Evolutionary conservation across 805 yeast genomes (phyloP).

Genomic region (Metschnikowia amazonensis): DNA sequence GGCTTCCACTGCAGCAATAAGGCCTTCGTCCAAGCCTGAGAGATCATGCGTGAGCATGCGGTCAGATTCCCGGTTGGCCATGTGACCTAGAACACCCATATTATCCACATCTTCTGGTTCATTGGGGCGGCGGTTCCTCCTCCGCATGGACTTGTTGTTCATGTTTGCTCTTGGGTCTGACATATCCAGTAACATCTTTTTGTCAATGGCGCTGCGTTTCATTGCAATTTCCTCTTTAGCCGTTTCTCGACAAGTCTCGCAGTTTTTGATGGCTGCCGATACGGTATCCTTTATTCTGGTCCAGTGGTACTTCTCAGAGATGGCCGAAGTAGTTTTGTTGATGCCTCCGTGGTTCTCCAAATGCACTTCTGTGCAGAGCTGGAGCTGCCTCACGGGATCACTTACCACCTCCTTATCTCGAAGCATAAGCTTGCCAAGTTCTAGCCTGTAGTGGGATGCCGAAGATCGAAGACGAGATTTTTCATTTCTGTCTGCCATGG

Average conservation of each 20-base stretch:
- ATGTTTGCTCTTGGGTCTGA: background rate
- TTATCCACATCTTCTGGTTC: constrained; percentile 31
- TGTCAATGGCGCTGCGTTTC: constrained; percentile 17
- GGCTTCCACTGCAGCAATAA: constrained; percentile 59
- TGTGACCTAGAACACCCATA: constrained; percentile 24
- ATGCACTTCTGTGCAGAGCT: constrained; percentile 71
- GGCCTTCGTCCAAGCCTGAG: constrained; percentile 41
- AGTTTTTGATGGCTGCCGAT: constrained; percentile 68
- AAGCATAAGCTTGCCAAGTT: constrained; percentile 68
- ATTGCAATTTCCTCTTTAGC: constrained; percentile 21
- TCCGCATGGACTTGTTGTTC: background rate
- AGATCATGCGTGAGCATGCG: constrained; percentile 39
- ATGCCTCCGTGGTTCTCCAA: constrained; percentile 76
- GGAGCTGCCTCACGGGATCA: constrained; percentile 69
- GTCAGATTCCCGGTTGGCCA: constrained; percentile 22
- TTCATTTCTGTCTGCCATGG: constrained; percentile 74
- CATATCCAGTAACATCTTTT: constrained; percentile 16
- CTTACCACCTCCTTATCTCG: constrained; percentile 81
- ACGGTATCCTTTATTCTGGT: constrained; percentile 85
- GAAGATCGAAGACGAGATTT: constrained; percentile 81
- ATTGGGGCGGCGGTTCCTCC: constrained; percentile 13
- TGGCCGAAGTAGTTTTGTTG: constrained; percentile 74
- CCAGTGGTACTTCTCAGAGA: constrained; percentile 87
- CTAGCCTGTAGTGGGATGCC: constrained; percentile 71
- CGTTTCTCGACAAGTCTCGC: constrained; percentile 66